A percentile compares a stretch with the other conserved stretches of the same genome.
These are phyloP conservation scores for Podospora pseudopauciseta DNA, from an alignment of 495 filamentous ascomycete species.

Conservation along the genomic window DNA sequence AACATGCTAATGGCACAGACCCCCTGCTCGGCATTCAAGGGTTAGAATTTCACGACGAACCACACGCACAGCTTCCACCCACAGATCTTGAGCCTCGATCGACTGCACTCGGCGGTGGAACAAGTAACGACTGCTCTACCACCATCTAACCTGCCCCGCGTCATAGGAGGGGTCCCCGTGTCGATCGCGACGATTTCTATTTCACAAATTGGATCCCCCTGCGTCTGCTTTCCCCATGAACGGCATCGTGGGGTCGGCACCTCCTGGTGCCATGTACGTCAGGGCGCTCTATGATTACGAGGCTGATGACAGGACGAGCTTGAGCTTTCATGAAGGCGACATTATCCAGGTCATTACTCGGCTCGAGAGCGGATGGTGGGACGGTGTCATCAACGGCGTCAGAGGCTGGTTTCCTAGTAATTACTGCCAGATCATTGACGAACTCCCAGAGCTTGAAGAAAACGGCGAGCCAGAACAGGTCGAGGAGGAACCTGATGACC, in stretches of 20 bases:
- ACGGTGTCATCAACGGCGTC: slow-evolving; percentile 89
- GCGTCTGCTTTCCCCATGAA: slow-evolving; percentile 52
- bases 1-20: slow-evolving; percentile 53
- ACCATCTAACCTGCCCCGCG: slow-evolving; percentile 34
- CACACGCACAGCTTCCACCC: slow-evolving; percentile 36
- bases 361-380: slow-evolving; percentile 98
- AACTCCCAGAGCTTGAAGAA: slow-evolving; percentile 52
- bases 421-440: slow-evolving; percentile 85
- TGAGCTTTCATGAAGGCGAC: slow-evolving; percentile 93
- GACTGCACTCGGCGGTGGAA: slow-evolving; percentile 5
- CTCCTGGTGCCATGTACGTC: slow-evolving; percentile 80
- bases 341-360: slow-evolving; percentile 97
- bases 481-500: slow-evolving; percentile 63
- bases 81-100: slow-evolving; percentile 11
- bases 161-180: slow-evolving; percentile 37
- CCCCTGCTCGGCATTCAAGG: slow-evolving; percentile 46
- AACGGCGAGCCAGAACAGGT: slow-evolving; percentile 67
- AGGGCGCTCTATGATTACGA: slow-evolving; percentile 96
- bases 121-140: slow-evolving; percentile 27
- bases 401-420: slow-evolving; percentile 99
- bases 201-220: slow-evolving; percentile 16
- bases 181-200: slow-evolving; percentile 32
- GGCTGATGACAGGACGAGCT: slow-evolving; percentile 90
- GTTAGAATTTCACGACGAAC: slow-evolving; percentile 35
- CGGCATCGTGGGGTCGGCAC: slow-evolving; percentile 65